Evolutionary conservation across 1,139 yeast genomes (phyloP), one percentile per base, ranked within the genome.

Genomic region (Yamadazyma dushanensis): DNA sequence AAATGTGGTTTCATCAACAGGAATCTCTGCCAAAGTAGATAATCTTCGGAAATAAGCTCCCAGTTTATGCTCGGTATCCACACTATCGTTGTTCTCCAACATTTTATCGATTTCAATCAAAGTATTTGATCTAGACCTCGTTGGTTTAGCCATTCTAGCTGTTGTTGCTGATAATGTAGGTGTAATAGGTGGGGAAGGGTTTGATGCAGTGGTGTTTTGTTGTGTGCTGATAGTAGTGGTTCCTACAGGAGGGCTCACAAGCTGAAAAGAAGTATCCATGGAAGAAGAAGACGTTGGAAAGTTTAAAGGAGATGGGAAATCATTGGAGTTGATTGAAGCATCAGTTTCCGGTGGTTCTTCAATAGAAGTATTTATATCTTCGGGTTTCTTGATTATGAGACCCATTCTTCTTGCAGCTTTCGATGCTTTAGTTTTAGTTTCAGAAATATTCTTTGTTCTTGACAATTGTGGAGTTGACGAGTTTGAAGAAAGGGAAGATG

Each of bases 11-110:
- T 64, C 72, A 39, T 63, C 70, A 5, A 43, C 47, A n/a, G 73
- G 73, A 37, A 66, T 71, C 47, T 82, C 92, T 17, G 81, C 84
- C 21, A 84, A 58, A 0, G 85, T 80, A 1, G 92, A 82, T 32
- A 84, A 59, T 40, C 94, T 68, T 47, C 84, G 70, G 53, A 83
- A 83, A 52, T 83, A 83, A 24, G 87, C 89, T 11, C 80, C 80
- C 35, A 78, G 74, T 53, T 73, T 73, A 41, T 65, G 71, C 41
- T 72, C 76, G 7, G 69, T 58, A 45, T 63, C 72, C 8, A 62
- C 71, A 34, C 49, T 57, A 24, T 67, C 75, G 40, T 57, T 63
- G 41, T 64, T 66, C 34, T 68, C 74, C 30, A 69, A 48, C 27
- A 69, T 61, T 35, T 51, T 53, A 44, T 70, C 72, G 14, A 68